Conservation (phyloP, 1,139 yeast species). For the Yamadazyma atmosphaerica region DNA sequence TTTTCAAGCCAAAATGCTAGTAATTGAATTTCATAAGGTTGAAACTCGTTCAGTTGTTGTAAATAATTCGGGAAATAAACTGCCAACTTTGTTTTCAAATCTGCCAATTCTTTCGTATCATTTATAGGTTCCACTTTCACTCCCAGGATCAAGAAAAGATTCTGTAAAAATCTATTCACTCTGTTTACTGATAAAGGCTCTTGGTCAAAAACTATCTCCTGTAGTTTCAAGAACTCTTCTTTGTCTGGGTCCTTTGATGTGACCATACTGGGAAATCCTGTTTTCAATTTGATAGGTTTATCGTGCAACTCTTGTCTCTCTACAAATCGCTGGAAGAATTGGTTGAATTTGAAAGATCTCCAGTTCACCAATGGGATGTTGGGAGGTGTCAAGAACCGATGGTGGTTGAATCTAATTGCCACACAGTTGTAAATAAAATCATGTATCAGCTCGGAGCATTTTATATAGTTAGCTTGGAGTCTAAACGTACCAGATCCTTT, state of each 20-base stretch:
- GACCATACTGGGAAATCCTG: no score
- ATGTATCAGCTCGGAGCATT: neutral
- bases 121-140: neutral
- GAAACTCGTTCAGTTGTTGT: neutral
- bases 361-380: neutral
- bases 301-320: neutral
- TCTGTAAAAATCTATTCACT: neutral
- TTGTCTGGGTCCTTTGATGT: no score
- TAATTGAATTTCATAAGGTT: neutral
- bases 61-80: neutral
- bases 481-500: neutral
- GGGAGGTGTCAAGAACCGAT: constrained; percentile 1
- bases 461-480: neutral
- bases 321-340: neutral
- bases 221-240: no score
- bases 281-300: no score
- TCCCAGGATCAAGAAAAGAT: neutral
- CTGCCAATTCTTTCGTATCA: neutral
- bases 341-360: neutral
- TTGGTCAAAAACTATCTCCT: no score
- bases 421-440: neutral
- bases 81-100: neutral
- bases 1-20: constrained; percentile 2
- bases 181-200: neutral
- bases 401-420: neutral